Evolutionary conservation across 768 basidiomycete species (phyloP).

Genomic region (Mycena kentingensis): DNA sequence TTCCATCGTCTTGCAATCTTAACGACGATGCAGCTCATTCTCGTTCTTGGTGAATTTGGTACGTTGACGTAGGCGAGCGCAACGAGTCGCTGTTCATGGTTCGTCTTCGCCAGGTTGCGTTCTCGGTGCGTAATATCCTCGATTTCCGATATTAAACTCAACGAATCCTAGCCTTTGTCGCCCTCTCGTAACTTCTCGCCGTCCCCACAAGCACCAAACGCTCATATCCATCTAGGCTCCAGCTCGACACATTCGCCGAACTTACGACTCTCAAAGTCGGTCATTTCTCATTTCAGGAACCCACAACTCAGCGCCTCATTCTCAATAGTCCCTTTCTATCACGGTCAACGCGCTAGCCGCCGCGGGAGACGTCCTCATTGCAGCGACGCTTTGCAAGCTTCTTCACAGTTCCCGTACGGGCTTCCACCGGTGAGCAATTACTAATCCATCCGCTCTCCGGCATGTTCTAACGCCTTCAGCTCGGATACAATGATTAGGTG

Average conservation of each 20-base stretch:
- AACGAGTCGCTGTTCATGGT: slow-evolving; percentile 4
- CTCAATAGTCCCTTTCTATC: slow-evolving; percentile 39
- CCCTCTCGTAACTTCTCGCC: slow-evolving; percentile 33
- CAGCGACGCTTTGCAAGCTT: slow-evolving; percentile 41
- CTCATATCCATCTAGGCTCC: slow-evolving; percentile 24
- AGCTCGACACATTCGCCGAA: slow-evolving; percentile 36
- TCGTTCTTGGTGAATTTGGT: slow-evolving; percentile 47
- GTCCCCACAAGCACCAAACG: background rate
- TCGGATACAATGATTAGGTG: slow-evolving; percentile 54
- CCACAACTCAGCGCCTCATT: background rate
- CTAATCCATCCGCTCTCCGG: background rate
- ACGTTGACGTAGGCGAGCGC: background rate
- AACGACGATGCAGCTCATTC: slow-evolving; percentile 25
- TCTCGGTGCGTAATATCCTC: slow-evolving; percentile 21
- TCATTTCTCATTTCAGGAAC: background rate
- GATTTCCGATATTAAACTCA: slow-evolving; percentile 1
- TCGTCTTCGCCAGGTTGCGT: slow-evolving; percentile 20
- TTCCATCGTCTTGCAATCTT: background rate
- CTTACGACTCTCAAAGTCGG: slow-evolving; percentile 40
- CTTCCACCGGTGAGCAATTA: slow-evolving; percentile 46
- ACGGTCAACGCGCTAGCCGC: slow-evolving; percentile 48
- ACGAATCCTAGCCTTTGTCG: slow-evolving; percentile 34
- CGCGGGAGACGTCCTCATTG: slow-evolving; percentile 50
- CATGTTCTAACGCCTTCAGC: slow-evolving; percentile 22
- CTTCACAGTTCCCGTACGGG: slow-evolving; percentile 49